phyloP scores from a whole-genome alignment of 345 rosid species.

The Garcia nutans region DNA sequence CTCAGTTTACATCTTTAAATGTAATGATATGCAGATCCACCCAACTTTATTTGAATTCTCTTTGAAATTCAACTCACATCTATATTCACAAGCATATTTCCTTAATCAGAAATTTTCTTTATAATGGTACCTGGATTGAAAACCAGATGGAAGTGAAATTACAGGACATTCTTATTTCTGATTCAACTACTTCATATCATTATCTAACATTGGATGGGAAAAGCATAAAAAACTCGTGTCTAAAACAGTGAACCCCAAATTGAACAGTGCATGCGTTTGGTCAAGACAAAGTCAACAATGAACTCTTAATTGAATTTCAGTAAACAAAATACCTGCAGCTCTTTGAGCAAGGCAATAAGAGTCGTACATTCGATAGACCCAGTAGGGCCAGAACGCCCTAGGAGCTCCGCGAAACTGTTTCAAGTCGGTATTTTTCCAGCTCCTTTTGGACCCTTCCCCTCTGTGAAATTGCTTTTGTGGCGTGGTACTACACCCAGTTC shows the following conservation, averaged over 20 bases:
- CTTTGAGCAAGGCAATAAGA: slow-evolving; percentile 80
- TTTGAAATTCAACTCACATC: background rate
- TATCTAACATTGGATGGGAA: background rate
- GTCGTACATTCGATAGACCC: slow-evolving; percentile 89
- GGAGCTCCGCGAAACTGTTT: slow-evolving; percentile 46
- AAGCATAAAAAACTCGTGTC: background rate
- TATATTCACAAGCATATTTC: background rate
- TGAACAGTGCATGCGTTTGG: background rate
- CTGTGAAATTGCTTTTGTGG: slow-evolving; percentile 32
- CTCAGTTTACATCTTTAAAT: no score
- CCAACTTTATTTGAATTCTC: background rate
- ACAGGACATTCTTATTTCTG: background rate
- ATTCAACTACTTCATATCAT: slow-evolving; percentile 1
- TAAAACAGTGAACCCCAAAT: background rate
- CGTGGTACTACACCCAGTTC: slow-evolving; percentile 28
- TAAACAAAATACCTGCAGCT: slow-evolving; percentile 66
- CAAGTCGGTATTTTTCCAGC: slow-evolving; percentile 32
- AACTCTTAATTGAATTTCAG: background rate
- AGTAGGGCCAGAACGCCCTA: slow-evolving; percentile 78
- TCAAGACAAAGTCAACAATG: background rate
- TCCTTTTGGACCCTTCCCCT: slow-evolving; percentile 34
- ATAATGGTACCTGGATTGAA: background rate
- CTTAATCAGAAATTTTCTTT: background rate
- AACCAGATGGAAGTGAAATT: background rate
- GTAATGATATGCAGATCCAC: background rate